Conservation (phyloP, 805 yeast genomes). For the Lipomyces anomalus region DNA sequence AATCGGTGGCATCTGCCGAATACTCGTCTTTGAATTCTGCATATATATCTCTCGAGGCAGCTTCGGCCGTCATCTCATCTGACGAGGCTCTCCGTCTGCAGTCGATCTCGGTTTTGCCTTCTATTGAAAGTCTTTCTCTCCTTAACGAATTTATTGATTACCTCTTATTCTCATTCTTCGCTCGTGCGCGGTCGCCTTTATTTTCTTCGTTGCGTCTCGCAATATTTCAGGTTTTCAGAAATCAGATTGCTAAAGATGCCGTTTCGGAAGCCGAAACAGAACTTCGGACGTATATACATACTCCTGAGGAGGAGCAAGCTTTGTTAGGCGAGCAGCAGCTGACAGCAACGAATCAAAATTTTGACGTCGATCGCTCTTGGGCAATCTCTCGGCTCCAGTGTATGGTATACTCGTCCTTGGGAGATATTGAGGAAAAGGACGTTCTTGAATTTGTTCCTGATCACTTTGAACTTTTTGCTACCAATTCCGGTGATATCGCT, state of each 20-base stretch:
- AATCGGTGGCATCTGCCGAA: too few species aligned
- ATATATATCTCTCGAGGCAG: constrained; percentile 5
- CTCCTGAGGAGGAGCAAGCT: constrained; percentile 2
- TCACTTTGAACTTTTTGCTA: constrained; percentile 2
- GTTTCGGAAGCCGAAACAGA: constrained; percentile 11
- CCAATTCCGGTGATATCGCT: neutral
- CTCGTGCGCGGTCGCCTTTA: constrained; percentile 6
- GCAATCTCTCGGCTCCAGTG: constrained; percentile 9
- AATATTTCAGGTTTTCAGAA: constrained; percentile 2
- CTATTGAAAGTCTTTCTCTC: neutral
- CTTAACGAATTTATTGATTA: constrained; percentile 10
- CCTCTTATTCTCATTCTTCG: constrained; percentile 3
- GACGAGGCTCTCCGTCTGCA: constrained; percentile 5
- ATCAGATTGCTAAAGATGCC: constrained; percentile 13
- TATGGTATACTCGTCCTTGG: constrained; percentile 17
- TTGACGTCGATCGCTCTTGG: constrained; percentile 9
- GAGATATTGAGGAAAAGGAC: constrained; percentile 14
- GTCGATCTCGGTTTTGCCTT: constrained; percentile 6
- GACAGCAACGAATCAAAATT: neutral
- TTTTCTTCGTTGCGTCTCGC: constrained; percentile 4
- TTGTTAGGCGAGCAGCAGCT: neutral
- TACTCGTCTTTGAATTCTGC: constrained; percentile 3
- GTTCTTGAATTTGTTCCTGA: constrained; percentile 7
- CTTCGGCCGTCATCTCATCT: constrained; percentile 6
- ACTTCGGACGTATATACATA: constrained; percentile 5